Percentiles rank a stretch among this genome's conserved stretches.
These are phyloP conservation scores for Ogataea nonfermentans DNA, from an alignment of 805 yeast genomes.

Conservation along the genomic window DNA sequence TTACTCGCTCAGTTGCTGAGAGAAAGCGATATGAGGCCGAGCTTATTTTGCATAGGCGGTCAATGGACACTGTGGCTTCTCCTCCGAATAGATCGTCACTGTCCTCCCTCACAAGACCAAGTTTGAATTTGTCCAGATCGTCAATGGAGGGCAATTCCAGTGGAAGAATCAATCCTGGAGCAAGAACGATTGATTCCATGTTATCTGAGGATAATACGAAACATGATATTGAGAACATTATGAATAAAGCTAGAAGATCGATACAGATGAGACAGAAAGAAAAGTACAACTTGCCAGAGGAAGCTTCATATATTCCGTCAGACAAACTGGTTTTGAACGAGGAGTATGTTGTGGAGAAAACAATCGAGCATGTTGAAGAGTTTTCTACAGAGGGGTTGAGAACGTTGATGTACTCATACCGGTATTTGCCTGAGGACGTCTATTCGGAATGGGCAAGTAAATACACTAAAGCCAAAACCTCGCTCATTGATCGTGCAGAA, in stretches of 20 bases:
- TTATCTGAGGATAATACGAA: constrained; percentile 42
- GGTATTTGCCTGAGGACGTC: constrained; percentile 58
- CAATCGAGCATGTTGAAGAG: constrained; percentile 87
- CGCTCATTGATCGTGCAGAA: constrained; percentile 63
- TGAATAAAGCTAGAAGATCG: constrained; percentile 52
- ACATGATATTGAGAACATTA: constrained; percentile 53
- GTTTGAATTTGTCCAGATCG: constrained; percentile 33
- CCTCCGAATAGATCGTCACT: constrained; percentile 27
- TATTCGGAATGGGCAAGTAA: constrained; percentile 66
- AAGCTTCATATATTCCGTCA: constrained; percentile 44
- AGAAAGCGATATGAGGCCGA: constrained; percentile 81
- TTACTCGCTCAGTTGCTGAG: constrained; percentile 51
- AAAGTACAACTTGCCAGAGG: constrained; percentile 38
- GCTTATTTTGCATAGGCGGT: constrained; percentile 55
- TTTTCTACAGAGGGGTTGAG: constrained; percentile 94
- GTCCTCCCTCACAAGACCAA: constrained; percentile 25
- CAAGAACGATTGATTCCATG: constrained; percentile 21
- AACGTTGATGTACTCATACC: constrained; percentile 80
- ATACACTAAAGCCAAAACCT: constrained; percentile 74
- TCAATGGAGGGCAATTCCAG: constrained; percentile 7
- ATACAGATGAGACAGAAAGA: constrained; percentile 57
- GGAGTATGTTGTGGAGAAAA: constrained; percentile 74
- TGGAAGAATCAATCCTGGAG: constrained; percentile 1
- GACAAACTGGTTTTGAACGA: constrained; percentile 67
- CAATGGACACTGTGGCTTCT: constrained; percentile 36